A percentile compares a stretch with the other conserved stretches of the same genome.
Conservation (phyloP, 257 asterid species). For the Solanum peruvianum region DNA sequence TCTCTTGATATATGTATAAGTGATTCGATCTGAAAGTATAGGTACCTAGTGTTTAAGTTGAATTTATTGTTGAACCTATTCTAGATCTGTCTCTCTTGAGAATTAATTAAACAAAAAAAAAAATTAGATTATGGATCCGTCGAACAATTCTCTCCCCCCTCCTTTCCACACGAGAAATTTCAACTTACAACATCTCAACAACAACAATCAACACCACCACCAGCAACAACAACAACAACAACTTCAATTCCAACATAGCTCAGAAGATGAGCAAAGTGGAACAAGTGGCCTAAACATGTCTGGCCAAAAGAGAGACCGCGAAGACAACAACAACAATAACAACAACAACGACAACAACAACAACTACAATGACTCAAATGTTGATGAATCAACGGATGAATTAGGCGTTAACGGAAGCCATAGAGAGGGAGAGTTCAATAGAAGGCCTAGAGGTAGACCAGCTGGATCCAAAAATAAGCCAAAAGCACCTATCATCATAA, state of each 20-base stretch:
- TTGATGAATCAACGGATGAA: not conserved
- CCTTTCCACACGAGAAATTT: conserved; percentile 77
- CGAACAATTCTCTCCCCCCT: conserved; percentile 41
- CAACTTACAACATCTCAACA: conserved; percentile 27
- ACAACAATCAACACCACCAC: not conserved
- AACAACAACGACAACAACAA: not conserved
- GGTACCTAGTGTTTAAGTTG: not conserved
- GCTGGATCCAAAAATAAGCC: conserved; percentile 86
- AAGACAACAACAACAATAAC: conserved; percentile 15
- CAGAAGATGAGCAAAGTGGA: conserved; percentile 69
- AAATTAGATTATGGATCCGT: conserved; percentile 7
- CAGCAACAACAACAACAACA: not conserved
- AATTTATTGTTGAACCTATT: not conserved
- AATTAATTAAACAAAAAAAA: not conserved
- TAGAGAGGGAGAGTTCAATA: conserved; percentile 29
- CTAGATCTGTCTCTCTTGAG: not conserved
- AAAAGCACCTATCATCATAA: conserved; percentile 79
- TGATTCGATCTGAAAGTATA: not conserved
- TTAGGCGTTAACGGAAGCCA: not conserved
- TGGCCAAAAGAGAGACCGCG: conserved; percentile 37
- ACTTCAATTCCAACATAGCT: conserved; percentile 6
- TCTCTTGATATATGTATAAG: not conserved
- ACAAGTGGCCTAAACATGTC: conserved; percentile 44
- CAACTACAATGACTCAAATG: not conserved
- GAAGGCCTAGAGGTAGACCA: conserved; percentile 81